Evolutionary conservation across 371 early-diverging fungal genomes (phyloP), one percentile per base, ranked within the genome.

Genomic region (Mortierella sp.): DNA sequence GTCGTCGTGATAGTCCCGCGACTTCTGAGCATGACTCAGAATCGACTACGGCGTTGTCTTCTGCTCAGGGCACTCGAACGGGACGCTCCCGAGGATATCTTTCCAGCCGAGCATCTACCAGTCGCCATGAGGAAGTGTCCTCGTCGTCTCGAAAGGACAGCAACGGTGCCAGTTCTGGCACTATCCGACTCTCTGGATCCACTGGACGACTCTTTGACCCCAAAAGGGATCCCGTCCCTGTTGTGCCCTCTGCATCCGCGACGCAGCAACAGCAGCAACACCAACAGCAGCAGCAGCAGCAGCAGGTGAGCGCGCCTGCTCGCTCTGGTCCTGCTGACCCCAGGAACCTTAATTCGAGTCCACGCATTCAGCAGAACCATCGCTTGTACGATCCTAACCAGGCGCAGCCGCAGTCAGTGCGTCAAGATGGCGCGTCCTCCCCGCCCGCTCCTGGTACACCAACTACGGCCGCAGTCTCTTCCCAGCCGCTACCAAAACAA

Each of bases 131-230:
- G 47, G 60, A 64, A 31, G 71, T 48, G 10, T 60, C 43, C 29
- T 50, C 61, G 14, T 39, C 57, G 10, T 43, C 39, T 27, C 60
- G 64, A 45, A 56, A 47, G 41, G 59, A 66, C 24, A 39, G 22
- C 59, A 58, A 27, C 54, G 58, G 24, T 51, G 43, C 16, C 51
- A 55, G 16, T 63, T 49, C 54, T 21, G 39, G 60, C 8, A 34
- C 34, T 34, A 34, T 34, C 34, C 56, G 60, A 40, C 60, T 64
- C 19, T 40, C 60, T 4, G 63, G 57, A 31, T 39, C 66, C 1
- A 16, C 57, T 17, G 71, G 78, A 1, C 63, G 69, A 9, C 73
- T 78, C 44, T 78, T 72, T 47, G 73, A 78, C 48, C 78, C 72
- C 31, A 71, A 65, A 49, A 62, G 28, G 28, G 78, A 78, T 31